These are phyloP conservation scores for Cladosporium phlei DNA, from an alignment of 2,329 filamentous ascomycete species.

Conservation along the genomic window DNA sequence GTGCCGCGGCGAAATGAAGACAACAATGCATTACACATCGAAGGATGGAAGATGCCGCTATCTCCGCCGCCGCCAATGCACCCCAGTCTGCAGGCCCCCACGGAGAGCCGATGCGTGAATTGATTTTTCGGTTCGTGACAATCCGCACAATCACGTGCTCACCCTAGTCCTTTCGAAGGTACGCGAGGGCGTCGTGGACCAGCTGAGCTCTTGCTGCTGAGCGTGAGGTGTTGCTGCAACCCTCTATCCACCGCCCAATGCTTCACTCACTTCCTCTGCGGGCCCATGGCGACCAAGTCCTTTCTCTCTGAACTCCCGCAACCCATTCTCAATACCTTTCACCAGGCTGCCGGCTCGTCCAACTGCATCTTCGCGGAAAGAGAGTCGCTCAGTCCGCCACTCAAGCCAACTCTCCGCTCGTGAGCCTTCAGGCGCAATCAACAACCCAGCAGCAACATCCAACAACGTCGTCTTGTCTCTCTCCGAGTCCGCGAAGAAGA, in stretches of 20 bases:
- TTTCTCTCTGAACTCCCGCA: conserved; percentile 21
- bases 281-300: background rate
- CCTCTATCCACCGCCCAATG: too few relatives aligned
- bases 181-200: too few relatives aligned
- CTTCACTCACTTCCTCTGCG: background rate
- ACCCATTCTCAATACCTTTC: conserved; percentile 20
- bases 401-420: conserved; percentile 57
- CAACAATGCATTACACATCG: conserved; percentile 3
- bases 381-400: conserved; percentile 57
- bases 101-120: background rate
- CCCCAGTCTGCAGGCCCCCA: conserved; percentile 2
- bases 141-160: too few relatives aligned
- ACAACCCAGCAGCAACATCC: conserved; percentile 57
- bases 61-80: conserved; percentile 2
- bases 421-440: conserved; percentile 49
- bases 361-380: conserved; percentile 53
- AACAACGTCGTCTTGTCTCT: conserved; percentile 48
- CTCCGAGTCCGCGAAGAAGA: conserved; percentile 56
- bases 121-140: background rate
- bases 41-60: background rate
- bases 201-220: too few relatives aligned
- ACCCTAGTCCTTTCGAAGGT: too few relatives aligned
- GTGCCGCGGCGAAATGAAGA: background rate
- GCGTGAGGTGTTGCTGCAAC: too few relatives aligned
- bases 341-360: conserved; percentile 21